A percentile compares a stretch with the other conserved stretches of the same genome.
Evolutionary conservation across 331 rosid genomes (phyloP).

Genomic region (Acacia pycnantha): DNA sequence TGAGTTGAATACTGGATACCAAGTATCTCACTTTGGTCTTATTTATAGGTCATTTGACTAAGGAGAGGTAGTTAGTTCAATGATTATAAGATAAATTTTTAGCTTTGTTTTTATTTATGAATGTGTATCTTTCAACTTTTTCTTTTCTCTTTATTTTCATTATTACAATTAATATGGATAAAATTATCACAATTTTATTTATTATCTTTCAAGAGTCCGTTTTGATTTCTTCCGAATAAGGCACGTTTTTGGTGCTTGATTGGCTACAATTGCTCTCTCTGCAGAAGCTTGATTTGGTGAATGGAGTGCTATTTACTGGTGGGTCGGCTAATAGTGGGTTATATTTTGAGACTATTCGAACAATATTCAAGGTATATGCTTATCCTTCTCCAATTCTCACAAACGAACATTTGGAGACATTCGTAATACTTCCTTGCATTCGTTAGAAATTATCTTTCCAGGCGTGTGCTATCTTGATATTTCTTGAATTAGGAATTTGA

Average conservation of each 20-base stretch:
- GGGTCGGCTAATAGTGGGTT: conserved; percentile 76
- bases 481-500: conserved; percentile 20
- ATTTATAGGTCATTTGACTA: no score
- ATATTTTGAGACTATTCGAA: conserved; percentile 55
- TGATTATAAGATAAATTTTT: no score
- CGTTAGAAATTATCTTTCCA: conserved; percentile 1
- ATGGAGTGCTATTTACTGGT: conserved; percentile 92
- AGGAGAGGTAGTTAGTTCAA: no score
- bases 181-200: no score
- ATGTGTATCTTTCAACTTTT: no score
- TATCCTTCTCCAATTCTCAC: not conserved
- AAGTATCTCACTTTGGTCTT: not conserved
- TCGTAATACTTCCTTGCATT: conserved; percentile 9
- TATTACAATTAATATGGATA: no score
- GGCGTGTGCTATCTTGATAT: not conserved
- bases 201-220: no score
- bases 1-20: no score
- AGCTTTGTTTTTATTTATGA: no score
- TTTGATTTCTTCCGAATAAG: no score
- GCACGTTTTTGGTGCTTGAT: conserved; percentile 15
- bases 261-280: conserved; percentile 16
- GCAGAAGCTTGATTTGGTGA: conserved; percentile 85
- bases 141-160: no score
- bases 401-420: not conserved
- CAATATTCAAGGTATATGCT: conserved; percentile 60